Conservation (phyloP, 2,329 filamentous ascomycete genomes). For the Chaetomium olivaceum region DNA sequence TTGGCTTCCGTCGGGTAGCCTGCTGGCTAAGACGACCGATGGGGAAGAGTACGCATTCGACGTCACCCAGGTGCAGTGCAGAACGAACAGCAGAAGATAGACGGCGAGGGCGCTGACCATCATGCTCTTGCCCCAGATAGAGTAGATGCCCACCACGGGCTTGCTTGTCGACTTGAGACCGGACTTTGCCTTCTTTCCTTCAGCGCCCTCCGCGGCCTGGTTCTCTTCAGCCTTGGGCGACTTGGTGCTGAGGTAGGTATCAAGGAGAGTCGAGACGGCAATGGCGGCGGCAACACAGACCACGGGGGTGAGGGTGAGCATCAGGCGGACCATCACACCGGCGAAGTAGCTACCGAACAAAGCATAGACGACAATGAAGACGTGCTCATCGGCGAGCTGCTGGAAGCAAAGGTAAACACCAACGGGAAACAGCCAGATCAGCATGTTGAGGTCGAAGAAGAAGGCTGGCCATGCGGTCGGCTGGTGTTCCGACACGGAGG, state of each 20-base stretch:
- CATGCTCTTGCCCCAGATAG: conserved; percentile 73
- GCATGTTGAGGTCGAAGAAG: conserved; percentile 97
- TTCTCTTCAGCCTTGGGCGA: conserved; percentile 58
- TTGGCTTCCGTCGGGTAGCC: conserved; percentile 89
- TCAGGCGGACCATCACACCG: conserved; percentile 98
- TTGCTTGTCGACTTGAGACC: conserved; percentile 70
- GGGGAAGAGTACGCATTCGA: conserved; percentile 98
- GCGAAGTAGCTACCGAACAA: conserved; percentile 97
- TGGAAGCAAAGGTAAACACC: conserved; percentile 99
- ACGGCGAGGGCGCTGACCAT: conserved; percentile 71
- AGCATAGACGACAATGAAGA: conserved; percentile 97
- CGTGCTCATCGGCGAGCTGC: conserved; percentile 89
- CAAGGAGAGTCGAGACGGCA: conserved; percentile 81
- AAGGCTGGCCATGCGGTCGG: conserved; percentile 98
- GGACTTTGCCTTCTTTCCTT: conserved; percentile 59
- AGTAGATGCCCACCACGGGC: conserved; percentile 82
- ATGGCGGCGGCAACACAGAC: conserved; percentile 94
- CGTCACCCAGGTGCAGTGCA: conserved; percentile 99
- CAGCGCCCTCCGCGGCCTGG: conserved; percentile 46
- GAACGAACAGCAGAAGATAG: conserved; percentile 89
- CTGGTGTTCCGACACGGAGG: conserved; percentile 99
- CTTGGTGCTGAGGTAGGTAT: conserved; percentile 73
- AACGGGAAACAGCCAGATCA: conserved; percentile 98
- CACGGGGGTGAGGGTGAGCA: conserved; percentile 94
- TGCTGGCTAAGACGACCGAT: conserved; percentile 91